phyloP scores from a whole-genome alignment of 352 stramenopile species.

The Phytophthora rubi region DNA sequence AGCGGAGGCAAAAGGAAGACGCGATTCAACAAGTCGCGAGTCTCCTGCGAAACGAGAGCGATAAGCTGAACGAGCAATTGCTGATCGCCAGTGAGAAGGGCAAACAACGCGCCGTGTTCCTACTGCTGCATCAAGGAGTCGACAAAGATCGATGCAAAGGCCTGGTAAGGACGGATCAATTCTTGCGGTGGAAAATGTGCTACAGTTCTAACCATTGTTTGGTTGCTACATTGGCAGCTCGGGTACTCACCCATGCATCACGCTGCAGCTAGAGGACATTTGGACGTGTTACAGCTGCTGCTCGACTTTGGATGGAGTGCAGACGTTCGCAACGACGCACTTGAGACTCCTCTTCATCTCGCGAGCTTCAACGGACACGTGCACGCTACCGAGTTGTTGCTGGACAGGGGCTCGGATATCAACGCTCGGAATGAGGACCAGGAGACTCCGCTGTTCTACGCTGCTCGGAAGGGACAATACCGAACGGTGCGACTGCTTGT shows the following conservation, averaged over 20 bases:
- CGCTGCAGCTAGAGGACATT: slow-evolving; percentile 65
- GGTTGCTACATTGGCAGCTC: slow-evolving; percentile 30
- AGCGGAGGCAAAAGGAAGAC: slow-evolving; percentile 24
- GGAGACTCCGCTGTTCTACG: slow-evolving; percentile 82
- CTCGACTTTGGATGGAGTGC: slow-evolving; percentile 70
- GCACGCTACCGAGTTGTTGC: slow-evolving; percentile 59
- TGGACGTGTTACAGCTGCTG: slow-evolving; percentile 70
- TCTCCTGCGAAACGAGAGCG: slow-evolving; percentile 44
- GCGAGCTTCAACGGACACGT: slow-evolving; percentile 67
- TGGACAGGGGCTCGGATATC: slow-evolving; percentile 65
- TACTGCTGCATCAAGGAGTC: slow-evolving; percentile 72
- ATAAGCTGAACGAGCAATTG: slow-evolving; percentile 62
- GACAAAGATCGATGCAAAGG: slow-evolving; percentile 64
- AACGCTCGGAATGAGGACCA: slow-evolving; percentile 57
- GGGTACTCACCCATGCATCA: slow-evolving; percentile 78
- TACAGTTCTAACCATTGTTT: slow-evolving; percentile 12
- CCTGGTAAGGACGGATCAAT: slow-evolving; percentile 44
- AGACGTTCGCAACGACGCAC: slow-evolving; percentile 49
- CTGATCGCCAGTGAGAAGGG: slow-evolving; percentile 78
- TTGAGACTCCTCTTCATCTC: slow-evolving; percentile 77
- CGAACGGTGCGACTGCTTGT: slow-evolving; percentile 68
- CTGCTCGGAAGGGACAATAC: slow-evolving; percentile 69
- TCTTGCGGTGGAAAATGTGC: not conserved
- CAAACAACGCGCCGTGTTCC: slow-evolving; percentile 65
- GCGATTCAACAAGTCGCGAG: slow-evolving; percentile 44